phyloP scores from a whole-genome alignment of 2,329 filamentous ascomycete genomes.

The Periconia sp. region DNA sequence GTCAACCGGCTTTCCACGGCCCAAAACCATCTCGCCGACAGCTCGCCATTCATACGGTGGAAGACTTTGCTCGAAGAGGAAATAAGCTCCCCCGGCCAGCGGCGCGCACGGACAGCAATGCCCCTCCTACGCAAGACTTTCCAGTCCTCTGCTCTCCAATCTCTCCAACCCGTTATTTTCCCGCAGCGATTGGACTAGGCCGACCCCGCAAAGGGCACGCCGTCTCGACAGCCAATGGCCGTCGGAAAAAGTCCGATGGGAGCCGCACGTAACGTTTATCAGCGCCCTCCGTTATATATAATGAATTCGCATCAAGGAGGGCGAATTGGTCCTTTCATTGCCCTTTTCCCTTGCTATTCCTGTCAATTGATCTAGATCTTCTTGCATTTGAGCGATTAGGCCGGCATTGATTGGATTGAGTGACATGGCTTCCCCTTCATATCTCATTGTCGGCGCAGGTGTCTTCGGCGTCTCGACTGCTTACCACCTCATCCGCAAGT shows the following conservation, averaged over 20 bases:
- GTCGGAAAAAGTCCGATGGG: conserved; percentile 12
- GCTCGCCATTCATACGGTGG: conserved; percentile 4
- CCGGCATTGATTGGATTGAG: too few relatives aligned
- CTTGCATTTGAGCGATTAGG: too few relatives aligned
- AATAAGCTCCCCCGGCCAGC: conserved; percentile 12
- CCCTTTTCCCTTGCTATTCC: too few relatives aligned
- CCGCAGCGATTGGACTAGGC: conserved; percentile 1
- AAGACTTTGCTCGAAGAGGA: conserved; percentile 13
- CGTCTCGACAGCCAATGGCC: too few relatives aligned
- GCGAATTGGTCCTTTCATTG: too few relatives aligned
- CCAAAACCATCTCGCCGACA: conserved; percentile 1
- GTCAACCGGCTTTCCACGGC: conserved; percentile 3
- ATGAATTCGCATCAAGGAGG: too few relatives aligned
- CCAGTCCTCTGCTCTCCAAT: conserved; percentile 2
- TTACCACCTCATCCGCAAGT: conserved; percentile 48
- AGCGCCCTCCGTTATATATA: too few relatives aligned
- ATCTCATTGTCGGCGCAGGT: conserved; percentile 44
- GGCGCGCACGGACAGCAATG: not conserved
- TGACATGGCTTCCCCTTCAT: conserved; percentile 40
- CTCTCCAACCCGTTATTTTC: conserved; percentile 4
- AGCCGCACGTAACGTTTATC: too few relatives aligned
- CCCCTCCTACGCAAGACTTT: not conserved
- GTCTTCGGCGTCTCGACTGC: conserved; percentile 48
- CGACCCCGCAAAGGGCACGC: conserved; percentile 11
- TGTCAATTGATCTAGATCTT: too few relatives aligned